Evolutionary conservation across 2,329 filamentous ascomycete genomes (phyloP), one percentile per base, ranked within the genome.

Genomic region (Fusarium lateritium): DNA sequence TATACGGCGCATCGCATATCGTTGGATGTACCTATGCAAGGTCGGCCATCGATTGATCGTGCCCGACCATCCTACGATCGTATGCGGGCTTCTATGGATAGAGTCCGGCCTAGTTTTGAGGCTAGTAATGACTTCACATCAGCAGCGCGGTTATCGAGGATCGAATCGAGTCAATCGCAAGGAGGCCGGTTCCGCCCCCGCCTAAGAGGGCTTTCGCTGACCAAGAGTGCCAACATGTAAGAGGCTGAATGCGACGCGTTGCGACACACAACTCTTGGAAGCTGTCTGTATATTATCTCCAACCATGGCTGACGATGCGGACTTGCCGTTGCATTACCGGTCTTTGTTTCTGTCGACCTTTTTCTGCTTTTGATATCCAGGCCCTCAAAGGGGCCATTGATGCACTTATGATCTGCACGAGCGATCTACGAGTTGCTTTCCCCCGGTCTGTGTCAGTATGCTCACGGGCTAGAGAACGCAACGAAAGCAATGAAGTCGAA

Each of bases 91-190:
- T 97, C 94, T 0, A 95, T 97, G 88, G 96, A 98, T 76, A 89
- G 91, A 26, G 88, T 93, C 19, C 87, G 94, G 72, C 87, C 92
- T 13, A 95, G 92, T 78, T 97, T 94, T 77, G 95, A 98, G 80
- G 89, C 89, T 38, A 96, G 91, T 78, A 92, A 90, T 74, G 96
- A 98, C 75, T 97, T 98, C 76, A 97, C 95, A 1, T 94, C 92
- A 28, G 94, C 94, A 15, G 94, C 94, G 38, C 90, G 95, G 77
- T 82, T 99, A 70, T 91, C 91, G 47, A 88, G 94, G 67, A 89
- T 97, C 70, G 96, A 98, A 82, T 94, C 92, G 24, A 88, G 85
- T 50, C 87, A 89, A 56, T 90, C 86, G 7, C 75, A 77, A 50
- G 72, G 63, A 45, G 63, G 62, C 7, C 75, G 77, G 15, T 77